Evolutionary conservation across 768 basidiomycete species (phyloP).

Genomic region (Boletus subcaerulescens): DNA sequence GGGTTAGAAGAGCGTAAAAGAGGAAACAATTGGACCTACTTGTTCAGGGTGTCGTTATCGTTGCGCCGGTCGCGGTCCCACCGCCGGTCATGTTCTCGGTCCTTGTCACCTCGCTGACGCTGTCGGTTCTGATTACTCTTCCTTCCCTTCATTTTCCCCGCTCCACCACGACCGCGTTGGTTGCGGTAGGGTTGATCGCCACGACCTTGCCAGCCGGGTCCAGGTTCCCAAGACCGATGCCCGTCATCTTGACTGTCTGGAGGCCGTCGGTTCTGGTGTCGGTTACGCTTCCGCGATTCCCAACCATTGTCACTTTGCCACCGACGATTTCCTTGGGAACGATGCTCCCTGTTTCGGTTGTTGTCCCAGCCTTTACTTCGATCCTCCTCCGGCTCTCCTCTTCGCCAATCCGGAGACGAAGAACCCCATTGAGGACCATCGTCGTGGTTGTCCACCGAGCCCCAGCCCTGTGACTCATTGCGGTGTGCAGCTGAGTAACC

Average conservation of each 20-base stretch:
- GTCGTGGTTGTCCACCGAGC: constrained; percentile 40
- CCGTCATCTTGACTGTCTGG: constrained; percentile 31
- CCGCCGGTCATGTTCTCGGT: constrained; percentile 25
- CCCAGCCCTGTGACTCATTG: constrained; percentile 44
- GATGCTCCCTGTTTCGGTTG: constrained; percentile 36
- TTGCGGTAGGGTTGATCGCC: constrained; percentile 39
- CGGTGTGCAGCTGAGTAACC: constrained; percentile 44
- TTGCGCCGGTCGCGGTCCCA: constrained; percentile 43
- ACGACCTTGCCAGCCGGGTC: constrained; percentile 59
- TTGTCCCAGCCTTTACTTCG: constrained; percentile 36
- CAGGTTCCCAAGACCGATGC: constrained; percentile 72
- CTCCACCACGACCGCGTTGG: constrained; percentile 37
- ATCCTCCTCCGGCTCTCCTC: constrained; percentile 37
- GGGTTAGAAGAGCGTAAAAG: constrained; percentile 4
- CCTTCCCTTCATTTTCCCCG: constrained; percentile 36
- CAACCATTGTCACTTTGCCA: constrained; percentile 45
- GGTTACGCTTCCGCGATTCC: constrained; percentile 49
- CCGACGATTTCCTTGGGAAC: constrained; percentile 28
- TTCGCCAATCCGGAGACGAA: constrained; percentile 44
- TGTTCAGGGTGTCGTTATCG: constrained; percentile 71
- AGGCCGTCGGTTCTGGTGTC: constrained; percentile 38
- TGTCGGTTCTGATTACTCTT: constrained; percentile 36
- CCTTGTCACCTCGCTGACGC: constrained; percentile 29
- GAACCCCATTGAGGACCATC: constrained; percentile 40
- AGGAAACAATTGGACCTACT: constrained; percentile 45